Evolutionary conservation across 2,329 filamentous ascomycete species (phyloP).

Genomic region (Ceratocystiopsis brevicomis): DNA sequence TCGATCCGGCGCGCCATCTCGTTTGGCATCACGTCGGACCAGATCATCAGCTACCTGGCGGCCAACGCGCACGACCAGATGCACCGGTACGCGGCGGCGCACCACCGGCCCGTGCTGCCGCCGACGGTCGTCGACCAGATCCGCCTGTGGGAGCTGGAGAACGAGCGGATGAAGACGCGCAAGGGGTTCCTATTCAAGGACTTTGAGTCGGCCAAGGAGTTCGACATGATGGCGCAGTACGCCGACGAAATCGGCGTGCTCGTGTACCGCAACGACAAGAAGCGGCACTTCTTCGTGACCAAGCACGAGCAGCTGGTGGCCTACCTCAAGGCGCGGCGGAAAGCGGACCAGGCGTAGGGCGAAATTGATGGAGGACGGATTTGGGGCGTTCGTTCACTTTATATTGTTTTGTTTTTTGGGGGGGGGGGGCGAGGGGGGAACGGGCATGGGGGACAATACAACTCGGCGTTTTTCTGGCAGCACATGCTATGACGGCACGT

Average conservation of each 20-base stretch:
- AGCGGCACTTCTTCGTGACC: conserved; percentile 77
- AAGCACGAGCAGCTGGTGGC: conserved; percentile 75
- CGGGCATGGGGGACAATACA: too few relatives aligned
- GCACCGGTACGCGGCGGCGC: conserved; percentile 41
- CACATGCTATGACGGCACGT: too few relatives aligned
- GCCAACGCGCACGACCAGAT: conserved; percentile 92
- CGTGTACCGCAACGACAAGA: conserved; percentile 65
- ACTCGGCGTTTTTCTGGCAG: too few relatives aligned
- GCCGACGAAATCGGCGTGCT: conserved; percentile 83
- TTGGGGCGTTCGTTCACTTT: too few relatives aligned
- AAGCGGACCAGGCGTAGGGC: conserved; percentile 19
- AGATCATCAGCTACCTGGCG: conserved; percentile 84
- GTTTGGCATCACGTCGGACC: conserved; percentile 81
- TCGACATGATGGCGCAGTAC: conserved; percentile 52
- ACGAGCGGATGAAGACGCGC: conserved; percentile 76
- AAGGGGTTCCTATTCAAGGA: conserved; percentile 79
- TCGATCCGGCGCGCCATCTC: conserved; percentile 76
- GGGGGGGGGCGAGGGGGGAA: too few relatives aligned
- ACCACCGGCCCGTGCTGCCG: conserved; percentile 57
- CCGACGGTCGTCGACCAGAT: conserved; percentile 97
- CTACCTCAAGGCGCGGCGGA: conserved; percentile 52
- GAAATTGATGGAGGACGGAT: too few relatives aligned
- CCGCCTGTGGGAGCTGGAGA: conserved; percentile 90
- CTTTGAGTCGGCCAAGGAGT: conserved; percentile 54
- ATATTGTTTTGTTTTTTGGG: too few relatives aligned